Conservation (phyloP, 176 grass and related monocot species). For the Zea luxurians region DNA sequence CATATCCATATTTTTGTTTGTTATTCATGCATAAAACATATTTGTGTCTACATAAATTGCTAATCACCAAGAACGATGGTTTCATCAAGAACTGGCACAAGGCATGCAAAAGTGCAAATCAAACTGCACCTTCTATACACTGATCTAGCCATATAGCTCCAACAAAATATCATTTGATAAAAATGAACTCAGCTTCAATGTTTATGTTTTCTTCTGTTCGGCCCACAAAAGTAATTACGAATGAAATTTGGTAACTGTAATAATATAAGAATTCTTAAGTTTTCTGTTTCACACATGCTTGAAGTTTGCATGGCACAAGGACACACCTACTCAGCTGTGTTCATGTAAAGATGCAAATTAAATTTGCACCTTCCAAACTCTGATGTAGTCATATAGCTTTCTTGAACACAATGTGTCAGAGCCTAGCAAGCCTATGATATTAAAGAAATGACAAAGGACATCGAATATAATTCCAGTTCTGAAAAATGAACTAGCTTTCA, state of each 20-base stretch:
- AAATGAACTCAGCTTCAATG: not conserved
- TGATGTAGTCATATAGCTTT: not conserved
- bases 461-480: not conserved
- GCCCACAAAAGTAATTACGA: not conserved
- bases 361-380: not conserved
- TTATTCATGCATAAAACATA: conserved; percentile 4
- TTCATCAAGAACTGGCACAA: not conserved
- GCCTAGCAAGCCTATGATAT: not conserved
- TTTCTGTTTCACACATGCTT: not conserved
- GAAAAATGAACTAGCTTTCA: not conserved
- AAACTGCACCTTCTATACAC: not conserved
- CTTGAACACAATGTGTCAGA: not conserved
- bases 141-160: not conserved
- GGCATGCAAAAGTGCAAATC: no score
- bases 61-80: not conserved
- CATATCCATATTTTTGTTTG: conserved; percentile 25
- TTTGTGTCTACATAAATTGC: not conserved
- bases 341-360: conserved; percentile 11
- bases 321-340: not conserved
- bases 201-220: not conserved
- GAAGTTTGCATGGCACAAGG: not conserved
- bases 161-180: not conserved
- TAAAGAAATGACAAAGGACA: not conserved
- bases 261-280: not conserved
- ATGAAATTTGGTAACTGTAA: not conserved